phyloP scores from a whole-genome alignment of 1,139 yeast species.

The Tardiomyces depauwii region DNA sequence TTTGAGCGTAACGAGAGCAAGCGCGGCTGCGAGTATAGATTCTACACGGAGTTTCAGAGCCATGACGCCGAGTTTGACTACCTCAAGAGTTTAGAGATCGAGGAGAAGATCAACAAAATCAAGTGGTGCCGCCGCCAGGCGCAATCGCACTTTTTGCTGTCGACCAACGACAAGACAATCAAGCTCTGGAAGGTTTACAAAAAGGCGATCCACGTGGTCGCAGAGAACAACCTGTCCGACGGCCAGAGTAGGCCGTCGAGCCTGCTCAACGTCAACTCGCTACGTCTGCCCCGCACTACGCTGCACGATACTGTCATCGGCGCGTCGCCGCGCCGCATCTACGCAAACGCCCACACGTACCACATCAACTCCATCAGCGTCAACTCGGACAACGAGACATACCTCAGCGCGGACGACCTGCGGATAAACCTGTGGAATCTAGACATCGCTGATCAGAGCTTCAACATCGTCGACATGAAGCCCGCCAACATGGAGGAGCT shows the following conservation, averaged over 20 bases:
- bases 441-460: constrained; percentile 89
- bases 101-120: constrained; percentile 94
- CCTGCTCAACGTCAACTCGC: constrained; percentile 23
- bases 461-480: constrained; percentile 91
- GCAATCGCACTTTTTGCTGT: constrained; percentile 75
- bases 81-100: constrained; percentile 89
- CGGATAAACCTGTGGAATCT: constrained; percentile 94
- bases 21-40: constrained; percentile 85
- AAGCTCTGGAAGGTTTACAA: constrained; percentile 95
- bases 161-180: constrained; percentile 95
- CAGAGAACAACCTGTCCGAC: constrained; percentile 74
- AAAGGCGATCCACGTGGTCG: constrained; percentile 81
- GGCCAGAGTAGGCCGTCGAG: constrained; percentile 15
- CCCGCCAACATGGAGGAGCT: constrained; percentile 98
- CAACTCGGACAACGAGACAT: constrained; percentile 94
- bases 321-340: constrained; percentile 87
- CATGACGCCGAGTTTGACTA: constrained; percentile 99
- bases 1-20: constrained; percentile 81
- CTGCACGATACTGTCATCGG: constrained; percentile 91
- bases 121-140: constrained; percentile 90
- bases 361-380: constrained; percentile 94
- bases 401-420: constrained; percentile 85
- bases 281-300: constrained; percentile 78
- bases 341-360: constrained; percentile 95
- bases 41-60: constrained; percentile 93